A percentile compares a stretch with the other conserved stretches of the same genome.
These are phyloP conservation scores for Papiliotrema flavescens DNA, from an alignment of 1,284 basidiomycete species.

Conservation along the genomic window DNA sequence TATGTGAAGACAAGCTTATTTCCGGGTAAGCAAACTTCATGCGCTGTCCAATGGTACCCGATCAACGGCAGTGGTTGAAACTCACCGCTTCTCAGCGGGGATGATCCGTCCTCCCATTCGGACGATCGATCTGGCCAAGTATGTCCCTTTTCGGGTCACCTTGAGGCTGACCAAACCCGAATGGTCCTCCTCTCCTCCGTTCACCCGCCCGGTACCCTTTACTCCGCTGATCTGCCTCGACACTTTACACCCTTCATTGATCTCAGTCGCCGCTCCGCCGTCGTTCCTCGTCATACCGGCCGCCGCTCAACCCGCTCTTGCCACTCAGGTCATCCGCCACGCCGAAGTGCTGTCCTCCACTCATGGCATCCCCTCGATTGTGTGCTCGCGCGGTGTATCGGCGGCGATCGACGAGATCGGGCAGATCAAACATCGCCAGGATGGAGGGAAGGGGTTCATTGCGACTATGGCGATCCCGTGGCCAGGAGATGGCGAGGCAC, in stretches of 20 bases:
- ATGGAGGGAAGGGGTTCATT: constrained; percentile 12
- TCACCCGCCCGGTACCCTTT: constrained; percentile 7
- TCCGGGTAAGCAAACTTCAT: constrained; percentile 9
- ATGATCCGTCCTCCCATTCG: constrained; percentile 6
- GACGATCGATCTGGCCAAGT: constrained; percentile 2
- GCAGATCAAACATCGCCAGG: constrained; percentile 5
- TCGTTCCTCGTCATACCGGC: constrained; percentile 13
- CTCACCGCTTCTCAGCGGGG: neutral
- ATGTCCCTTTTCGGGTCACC: no score
- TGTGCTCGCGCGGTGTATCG: constrained; percentile 15
- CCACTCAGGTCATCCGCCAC: constrained; percentile 8
- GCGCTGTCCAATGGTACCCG: no score
- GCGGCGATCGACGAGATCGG: constrained; percentile 17
- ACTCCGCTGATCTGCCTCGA: constrained; percentile 17
- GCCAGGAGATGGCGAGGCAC: neutral
- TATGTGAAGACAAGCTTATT: constrained; percentile 16
- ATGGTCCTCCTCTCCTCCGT: constrained; percentile 9
- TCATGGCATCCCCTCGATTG: constrained; percentile 10
- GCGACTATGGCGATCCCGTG: constrained; percentile 3
- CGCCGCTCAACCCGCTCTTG: constrained; percentile 2
- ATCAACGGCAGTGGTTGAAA: neutral
- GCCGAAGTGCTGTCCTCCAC: constrained; percentile 12
- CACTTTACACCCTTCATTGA: constrained; percentile 10
- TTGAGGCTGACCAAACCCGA: constrained; percentile 10
- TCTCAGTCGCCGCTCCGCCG: neutral